Evolutionary conservation across 768 basidiomycete species (phyloP), one percentile per base, ranked within the genome.

Genomic region (Serpula lacrymans): DNA sequence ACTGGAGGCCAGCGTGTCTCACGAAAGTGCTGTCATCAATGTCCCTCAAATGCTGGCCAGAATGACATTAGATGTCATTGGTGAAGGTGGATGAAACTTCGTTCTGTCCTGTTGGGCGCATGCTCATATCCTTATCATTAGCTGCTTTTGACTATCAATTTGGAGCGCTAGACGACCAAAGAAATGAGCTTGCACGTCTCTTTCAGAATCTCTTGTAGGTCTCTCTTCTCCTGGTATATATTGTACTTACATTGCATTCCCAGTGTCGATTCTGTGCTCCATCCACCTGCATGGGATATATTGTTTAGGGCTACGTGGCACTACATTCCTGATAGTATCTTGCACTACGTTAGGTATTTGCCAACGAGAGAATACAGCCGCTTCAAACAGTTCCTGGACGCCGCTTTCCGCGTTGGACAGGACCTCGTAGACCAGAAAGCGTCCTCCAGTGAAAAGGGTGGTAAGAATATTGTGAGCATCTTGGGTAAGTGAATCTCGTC

Each of bases 391-490:
- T 60, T 60, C 10, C 37, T 58, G 17, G 25, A 41, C 3, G 43
- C 53, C 18, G 56, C 62, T 32, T 49, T 47, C 37, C 41, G 35
- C 3, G 51, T 60, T 10, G 49, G 59, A 11, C 41, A 45, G 18
- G 37, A 35, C 5, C 43, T 65, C 4, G 40, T 65, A 24, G 37
- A 40, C 10, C 46, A 53, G 34, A 56, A 60, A 9, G 32, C 44
- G 0, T 39, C 44, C 7, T 43, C 43, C 6, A 46, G 50, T 11
- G 49, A 49, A 20, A 57, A 57, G 32, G 54, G 53, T 16, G 39
- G 45, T 4, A 60, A 53, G 43, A 63, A 63, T 39, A 57, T 64
- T 16, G 58, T 65, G 51, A 65, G 62, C 26, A 49, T 66, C 20
- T 50, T 66, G 1, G 52, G 61, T 57, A 31, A 18, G 52, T 42